Conservation (phyloP, 2,329 filamentous ascomycete species). For the Aspergillus sp. region DNA sequence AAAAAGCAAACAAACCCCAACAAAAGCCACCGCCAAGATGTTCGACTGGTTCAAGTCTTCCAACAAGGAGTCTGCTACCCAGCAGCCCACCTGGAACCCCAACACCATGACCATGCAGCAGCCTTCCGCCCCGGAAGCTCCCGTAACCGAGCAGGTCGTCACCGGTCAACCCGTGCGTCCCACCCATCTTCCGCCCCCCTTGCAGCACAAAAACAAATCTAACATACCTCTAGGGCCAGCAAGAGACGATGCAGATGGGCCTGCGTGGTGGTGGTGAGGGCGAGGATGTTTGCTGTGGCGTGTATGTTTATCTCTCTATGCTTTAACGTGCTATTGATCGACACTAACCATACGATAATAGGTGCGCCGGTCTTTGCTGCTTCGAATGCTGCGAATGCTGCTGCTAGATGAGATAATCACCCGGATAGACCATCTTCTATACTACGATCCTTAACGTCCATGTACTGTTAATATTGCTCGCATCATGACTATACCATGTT, state of each 20-base stretch:
- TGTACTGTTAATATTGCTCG: background rate
- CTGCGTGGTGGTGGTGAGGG: conserved; percentile 26
- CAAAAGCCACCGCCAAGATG: background rate
- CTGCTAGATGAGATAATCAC: conserved; percentile 15
- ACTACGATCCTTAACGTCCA: background rate
- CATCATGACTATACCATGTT: background rate
- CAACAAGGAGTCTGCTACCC: conserved; percentile 17
- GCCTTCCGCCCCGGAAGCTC: conserved; percentile 22
- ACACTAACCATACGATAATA: background rate
- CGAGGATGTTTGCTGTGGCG: conserved; percentile 26
- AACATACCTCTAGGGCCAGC: conserved; percentile 1
- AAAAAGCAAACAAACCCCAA: background rate
- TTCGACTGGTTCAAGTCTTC: conserved; percentile 27
- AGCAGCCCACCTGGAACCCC: conserved; percentile 23
- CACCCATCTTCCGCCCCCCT: too few relatives aligned
- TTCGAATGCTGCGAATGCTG: conserved; percentile 25
- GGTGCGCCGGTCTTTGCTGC: conserved; percentile 24
- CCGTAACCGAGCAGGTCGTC: conserved; percentile 20
- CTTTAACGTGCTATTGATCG: background rate
- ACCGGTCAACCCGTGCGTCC: conserved; percentile 22
- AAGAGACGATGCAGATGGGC: conserved; percentile 20
- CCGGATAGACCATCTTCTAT: too few relatives aligned
- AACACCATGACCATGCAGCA: conserved; percentile 26
- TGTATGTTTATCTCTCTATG: conserved; percentile 15
- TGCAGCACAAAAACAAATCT: background rate